Conservation (phyloP, 805 yeast genomes). For the Saccharomycopsis vini region DNA sequence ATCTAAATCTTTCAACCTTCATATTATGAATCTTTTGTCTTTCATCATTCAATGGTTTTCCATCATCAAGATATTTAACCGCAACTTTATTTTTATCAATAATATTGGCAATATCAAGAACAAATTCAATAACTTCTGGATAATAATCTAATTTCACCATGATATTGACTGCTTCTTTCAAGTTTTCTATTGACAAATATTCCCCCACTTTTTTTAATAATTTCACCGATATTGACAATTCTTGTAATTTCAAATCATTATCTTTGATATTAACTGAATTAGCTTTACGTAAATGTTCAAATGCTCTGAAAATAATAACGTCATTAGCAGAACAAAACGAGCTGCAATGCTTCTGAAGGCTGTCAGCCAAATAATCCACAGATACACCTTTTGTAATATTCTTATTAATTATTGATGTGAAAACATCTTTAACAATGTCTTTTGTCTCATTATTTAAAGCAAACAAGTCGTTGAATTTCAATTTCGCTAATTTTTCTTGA, state of each 20-base stretch:
- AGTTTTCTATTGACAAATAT: constrained; percentile 65
- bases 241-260: constrained; percentile 58
- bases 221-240: constrained; percentile 61
- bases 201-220: constrained; percentile 75
- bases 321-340: constrained; percentile 91
- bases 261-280: constrained; percentile 66
- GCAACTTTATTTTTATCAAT: constrained; percentile 52
- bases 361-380: constrained; percentile 79
- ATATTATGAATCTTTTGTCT: constrained; percentile 42
- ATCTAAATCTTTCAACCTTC: constrained; percentile 53
- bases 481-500: constrained; percentile 55
- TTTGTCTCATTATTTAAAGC: constrained; percentile 50
- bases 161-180: constrained; percentile 70
- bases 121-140: constrained; percentile 79
- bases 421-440: constrained; percentile 69
- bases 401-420: constrained; percentile 82
- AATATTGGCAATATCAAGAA: constrained; percentile 65
- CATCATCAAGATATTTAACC: constrained; percentile 45
- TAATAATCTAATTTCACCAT: constrained; percentile 71
- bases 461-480: constrained; percentile 70
- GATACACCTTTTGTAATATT: constrained; percentile 88
- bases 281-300: constrained; percentile 84
- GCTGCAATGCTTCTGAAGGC: constrained; percentile 87
- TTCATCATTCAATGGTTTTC: constrained; percentile 40
- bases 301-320: constrained; percentile 86